Evolutionary conservation across 768 basidiomycete genomes (phyloP).

Genomic region (Gymnopilus junonius): DNA sequence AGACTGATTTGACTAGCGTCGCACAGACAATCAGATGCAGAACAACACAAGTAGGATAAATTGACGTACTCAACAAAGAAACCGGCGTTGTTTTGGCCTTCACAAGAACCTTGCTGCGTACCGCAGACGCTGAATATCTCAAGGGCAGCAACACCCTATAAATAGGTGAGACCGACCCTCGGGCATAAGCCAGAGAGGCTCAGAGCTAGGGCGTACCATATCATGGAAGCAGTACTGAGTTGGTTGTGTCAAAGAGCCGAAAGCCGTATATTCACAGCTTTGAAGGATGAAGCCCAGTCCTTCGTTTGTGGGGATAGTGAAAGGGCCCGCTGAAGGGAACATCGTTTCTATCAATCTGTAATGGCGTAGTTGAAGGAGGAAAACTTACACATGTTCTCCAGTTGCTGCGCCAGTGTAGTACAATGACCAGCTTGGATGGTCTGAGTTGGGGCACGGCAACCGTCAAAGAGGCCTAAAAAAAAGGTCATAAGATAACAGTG

Average conservation of each 20-base stretch:
- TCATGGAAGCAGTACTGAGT: constrained; percentile 15
- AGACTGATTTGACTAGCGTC: too few species aligned
- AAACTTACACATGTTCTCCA: constrained; percentile 7
- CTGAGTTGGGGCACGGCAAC: constrained; percentile 3
- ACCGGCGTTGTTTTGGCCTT: neutral
- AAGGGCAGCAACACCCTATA: constrained; percentile 7
- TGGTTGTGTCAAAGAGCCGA: neutral
- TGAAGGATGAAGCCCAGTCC: constrained; percentile 16
- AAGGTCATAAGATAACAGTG: neutral
- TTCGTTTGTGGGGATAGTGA: constrained; percentile 9
- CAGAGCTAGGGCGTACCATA: constrained; percentile 1
- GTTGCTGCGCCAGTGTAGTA: neutral
- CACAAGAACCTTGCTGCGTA: constrained; percentile 2
- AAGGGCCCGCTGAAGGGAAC: neutral
- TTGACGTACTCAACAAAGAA: constrained; percentile 13
- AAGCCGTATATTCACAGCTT: constrained; percentile 13
- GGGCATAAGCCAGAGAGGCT: neutral
- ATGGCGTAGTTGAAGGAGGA: neutral
- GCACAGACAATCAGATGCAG: too few species aligned
- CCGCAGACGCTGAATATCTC: constrained; percentile 7
- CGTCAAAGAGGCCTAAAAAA: constrained; percentile 8
- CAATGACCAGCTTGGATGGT: constrained; percentile 8
- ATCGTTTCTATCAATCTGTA: neutral
- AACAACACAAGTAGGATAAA: too few species aligned
- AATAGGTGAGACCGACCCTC: neutral